These are phyloP conservation scores for Venturia nashicola DNA, from an alignment of 2,329 filamentous ascomycete species.

Conservation along the genomic window DNA sequence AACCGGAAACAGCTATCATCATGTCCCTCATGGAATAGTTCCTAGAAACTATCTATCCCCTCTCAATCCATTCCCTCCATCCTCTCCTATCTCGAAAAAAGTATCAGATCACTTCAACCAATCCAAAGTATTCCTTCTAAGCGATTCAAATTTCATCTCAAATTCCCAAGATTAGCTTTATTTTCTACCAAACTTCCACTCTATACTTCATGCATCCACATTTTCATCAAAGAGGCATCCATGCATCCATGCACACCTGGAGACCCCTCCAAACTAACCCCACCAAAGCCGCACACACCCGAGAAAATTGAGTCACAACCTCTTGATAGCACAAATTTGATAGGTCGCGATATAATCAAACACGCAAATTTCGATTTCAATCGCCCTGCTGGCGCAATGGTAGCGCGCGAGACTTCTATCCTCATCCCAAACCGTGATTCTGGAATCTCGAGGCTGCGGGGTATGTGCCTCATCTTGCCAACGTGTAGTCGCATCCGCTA, in stretches of 20 bases:
- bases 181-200: background rate
- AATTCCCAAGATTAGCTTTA: too few relatives aligned
- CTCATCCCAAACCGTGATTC: background rate
- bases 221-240: background rate
- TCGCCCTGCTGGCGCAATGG: background rate
- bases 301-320: background rate
- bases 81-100: too few relatives aligned
- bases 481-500: too few relatives aligned
- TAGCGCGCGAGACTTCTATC: background rate
- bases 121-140: too few relatives aligned
- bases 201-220: background rate
- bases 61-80: too few relatives aligned
- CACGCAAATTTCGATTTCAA: background rate
- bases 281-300: background rate
- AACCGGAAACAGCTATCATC: too few relatives aligned
- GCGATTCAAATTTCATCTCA: too few relatives aligned
- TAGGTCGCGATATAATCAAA: background rate
- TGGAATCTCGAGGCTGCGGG: background rate
- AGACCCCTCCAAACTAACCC: background rate
- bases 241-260: background rate
- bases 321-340: too few relatives aligned
- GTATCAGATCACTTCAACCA: too few relatives aligned
- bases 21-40: too few relatives aligned
- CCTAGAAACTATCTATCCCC: too few relatives aligned
- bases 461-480: too few relatives aligned